Base-by-base conservation (phyloP, 306 rosid species). In the Dalbergia oliveri region DNA sequence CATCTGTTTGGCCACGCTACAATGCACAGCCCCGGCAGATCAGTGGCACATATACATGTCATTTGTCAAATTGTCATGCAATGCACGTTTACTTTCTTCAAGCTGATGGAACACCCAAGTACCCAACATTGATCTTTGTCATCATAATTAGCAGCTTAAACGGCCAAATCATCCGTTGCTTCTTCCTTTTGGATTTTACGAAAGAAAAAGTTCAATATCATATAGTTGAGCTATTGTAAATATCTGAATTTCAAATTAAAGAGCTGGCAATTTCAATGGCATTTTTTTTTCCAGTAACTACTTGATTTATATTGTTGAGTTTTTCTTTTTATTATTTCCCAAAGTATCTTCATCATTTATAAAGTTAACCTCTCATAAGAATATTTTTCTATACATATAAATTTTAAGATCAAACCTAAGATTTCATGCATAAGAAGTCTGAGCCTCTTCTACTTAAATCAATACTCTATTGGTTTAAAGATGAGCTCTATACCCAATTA, bases 1-100 rank as follows among this genome's bases (percentile, higher is more conserved):
- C 53, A 19, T 60, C 41, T 47, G 57, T 75, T 84, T 73, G 79
- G 82, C 77, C 83, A 47, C 65, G 15, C 19, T 77, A 39, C 53
- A 47, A 1, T 45, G 14, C 6, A n/a, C 45, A 26, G 31, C 58
- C 58, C 71, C 47, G 39, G 69, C 59, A 65, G 65, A 77, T 66
- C 47, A 64, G 49, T 18, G 4, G 12, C 35, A 39, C 13, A 37
- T 43, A 45, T 8, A 49, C n/a, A 53, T 37, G 9, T 47, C 72
- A 21, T 57, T 33, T 50, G 45, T 62, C 53, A 64, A 76, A 49
- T 64, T 33, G 13, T 19, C 18, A 60, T 61, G 49, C 31, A 47
- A 11, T 5, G 69, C 34, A 15, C 44, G 60, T 7, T 33, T 49
- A 12, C 45, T 75, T 53, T 61, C 11, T 53, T 61, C 11, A 62